Evolutionary conservation across 2,329 filamentous ascomycete genomes (phyloP).

Genomic region (Cordyceps tenuipes): DNA sequence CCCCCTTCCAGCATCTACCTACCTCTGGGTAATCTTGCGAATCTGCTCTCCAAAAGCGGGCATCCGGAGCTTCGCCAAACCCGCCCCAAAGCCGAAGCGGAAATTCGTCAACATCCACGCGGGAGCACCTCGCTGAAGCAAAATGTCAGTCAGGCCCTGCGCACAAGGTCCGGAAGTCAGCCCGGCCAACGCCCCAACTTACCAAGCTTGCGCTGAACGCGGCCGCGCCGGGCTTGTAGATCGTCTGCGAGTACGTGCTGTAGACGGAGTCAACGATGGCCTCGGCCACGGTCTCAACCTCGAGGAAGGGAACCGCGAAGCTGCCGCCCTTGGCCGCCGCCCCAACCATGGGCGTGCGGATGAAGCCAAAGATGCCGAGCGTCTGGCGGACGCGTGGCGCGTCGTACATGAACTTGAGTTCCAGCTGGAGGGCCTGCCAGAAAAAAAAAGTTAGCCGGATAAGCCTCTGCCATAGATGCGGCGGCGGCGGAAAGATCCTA

Average conservation of each 20-base stretch:
- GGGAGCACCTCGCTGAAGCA: conserved; percentile 16
- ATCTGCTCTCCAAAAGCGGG: background rate
- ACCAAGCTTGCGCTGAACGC: conserved; percentile 21
- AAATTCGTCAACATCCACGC: conserved; percentile 16
- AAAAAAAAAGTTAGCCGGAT: background rate
- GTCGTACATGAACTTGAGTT: conserved; percentile 22
- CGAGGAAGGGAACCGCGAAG: conserved; percentile 24
- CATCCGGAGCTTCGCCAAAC: background rate
- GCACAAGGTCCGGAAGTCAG: background rate
- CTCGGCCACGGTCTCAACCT: conserved; percentile 26
- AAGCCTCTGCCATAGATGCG: background rate
- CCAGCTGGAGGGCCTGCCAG: conserved; percentile 21
- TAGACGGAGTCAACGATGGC: conserved; percentile 21
- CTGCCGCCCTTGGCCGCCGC: conserved; percentile 17
- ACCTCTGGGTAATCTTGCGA: conserved; percentile 1
- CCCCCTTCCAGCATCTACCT: background rate
- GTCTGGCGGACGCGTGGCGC: conserved; percentile 22
- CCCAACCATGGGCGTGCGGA: conserved; percentile 22
- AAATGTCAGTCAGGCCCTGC: background rate
- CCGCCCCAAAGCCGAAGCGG: background rate
- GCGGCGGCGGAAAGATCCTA: background rate
- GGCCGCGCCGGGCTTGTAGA: conserved; percentile 24
- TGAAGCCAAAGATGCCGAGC: conserved; percentile 23
- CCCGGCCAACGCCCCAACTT: conserved; percentile 11
- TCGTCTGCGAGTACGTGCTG: conserved; percentile 22